Conservation (phyloP, 148 eudicot genomes). For the Chenopodium album region DNA sequence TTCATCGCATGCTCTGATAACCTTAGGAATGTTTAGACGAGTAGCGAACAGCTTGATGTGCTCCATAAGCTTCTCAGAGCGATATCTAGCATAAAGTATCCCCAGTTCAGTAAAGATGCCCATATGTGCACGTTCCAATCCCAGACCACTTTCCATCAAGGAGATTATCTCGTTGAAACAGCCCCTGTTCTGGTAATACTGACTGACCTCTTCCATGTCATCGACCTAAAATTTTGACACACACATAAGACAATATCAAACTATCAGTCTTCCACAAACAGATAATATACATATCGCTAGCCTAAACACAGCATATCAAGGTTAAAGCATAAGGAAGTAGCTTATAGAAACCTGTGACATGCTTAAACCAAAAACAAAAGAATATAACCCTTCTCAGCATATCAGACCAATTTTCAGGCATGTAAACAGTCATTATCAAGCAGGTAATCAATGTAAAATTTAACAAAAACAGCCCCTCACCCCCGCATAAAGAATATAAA, state of each 20-base stretch:
- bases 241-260: not conserved
- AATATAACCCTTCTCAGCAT: not conserved
- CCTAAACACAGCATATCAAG: not conserved
- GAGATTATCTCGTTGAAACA: constrained; percentile 89
- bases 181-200: constrained; percentile 90
- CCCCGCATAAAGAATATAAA: too few species aligned
- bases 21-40: constrained; percentile 97
- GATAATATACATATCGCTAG: not conserved
- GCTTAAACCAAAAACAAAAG: not conserved
- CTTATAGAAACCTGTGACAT: not conserved
- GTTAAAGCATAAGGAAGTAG: not conserved
- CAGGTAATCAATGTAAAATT: not conserved
- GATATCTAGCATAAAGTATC: constrained; percentile 95
- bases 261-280: not conserved
- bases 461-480: too few species aligned
- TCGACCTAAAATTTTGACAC: constrained; percentile 54
- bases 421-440: not conserved
- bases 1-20: constrained; percentile 95
- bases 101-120: constrained; percentile 97
- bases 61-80: constrained; percentile 98
- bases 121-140: constrained; percentile 99
- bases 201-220: constrained; percentile 93
- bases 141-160: constrained; percentile 97
- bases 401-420: not conserved
- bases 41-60: constrained; percentile 95